Conservation (phyloP, 805 yeast species). For the Pichia scutulata region DNA sequence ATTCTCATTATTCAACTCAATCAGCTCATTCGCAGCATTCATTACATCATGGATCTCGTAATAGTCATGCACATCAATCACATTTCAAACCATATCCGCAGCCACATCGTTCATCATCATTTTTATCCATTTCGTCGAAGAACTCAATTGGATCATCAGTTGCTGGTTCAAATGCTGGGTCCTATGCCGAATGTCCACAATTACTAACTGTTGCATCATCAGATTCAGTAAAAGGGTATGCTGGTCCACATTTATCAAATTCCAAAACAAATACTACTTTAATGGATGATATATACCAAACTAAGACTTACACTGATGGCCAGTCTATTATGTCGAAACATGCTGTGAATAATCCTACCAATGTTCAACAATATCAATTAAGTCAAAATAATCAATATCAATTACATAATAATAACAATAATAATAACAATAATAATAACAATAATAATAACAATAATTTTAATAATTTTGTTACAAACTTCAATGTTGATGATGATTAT, state of each 20-base stretch:
- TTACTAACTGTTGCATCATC: constrained; percentile 18
- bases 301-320: constrained; percentile 25
- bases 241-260: constrained; percentile 21
- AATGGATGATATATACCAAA: constrained; percentile 28
- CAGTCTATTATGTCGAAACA: constrained; percentile 5
- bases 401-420: background rate
- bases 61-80: constrained; percentile 16
- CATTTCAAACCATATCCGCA: constrained; percentile 23
- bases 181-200: constrained; percentile 21
- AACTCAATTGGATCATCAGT: constrained; percentile 22
- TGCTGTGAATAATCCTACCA: background rate
- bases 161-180: constrained; percentile 19
- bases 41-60: constrained; percentile 7
- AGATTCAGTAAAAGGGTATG: constrained; percentile 14
- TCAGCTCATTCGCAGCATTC: constrained; percentile 9
- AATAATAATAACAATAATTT: background rate
- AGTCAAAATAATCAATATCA: background rate
- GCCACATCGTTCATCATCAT: constrained; percentile 17
- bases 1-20: constrained; percentile 14
- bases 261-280: constrained; percentile 28
- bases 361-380: background rate
- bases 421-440: background rate
- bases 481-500: background rate
- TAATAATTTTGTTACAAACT: background rate
- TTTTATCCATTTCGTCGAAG: constrained; percentile 22